Evolutionary conservation across 805 yeast genomes (phyloP), one percentile per base, ranked within the genome.

Genomic region (Lipomyces japonicus): DNA sequence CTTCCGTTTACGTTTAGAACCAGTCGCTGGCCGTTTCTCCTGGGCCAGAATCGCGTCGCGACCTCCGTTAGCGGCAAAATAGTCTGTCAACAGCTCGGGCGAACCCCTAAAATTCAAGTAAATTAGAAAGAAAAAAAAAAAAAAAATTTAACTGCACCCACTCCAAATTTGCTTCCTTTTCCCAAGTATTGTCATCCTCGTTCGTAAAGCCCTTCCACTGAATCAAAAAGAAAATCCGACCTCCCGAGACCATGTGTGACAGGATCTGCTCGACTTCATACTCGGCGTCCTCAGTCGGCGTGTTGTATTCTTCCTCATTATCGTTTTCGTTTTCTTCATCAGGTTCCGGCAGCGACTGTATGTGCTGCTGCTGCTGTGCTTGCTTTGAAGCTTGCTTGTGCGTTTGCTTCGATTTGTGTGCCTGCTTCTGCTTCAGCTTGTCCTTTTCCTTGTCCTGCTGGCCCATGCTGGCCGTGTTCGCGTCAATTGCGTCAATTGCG

Each of bases 151-250:
- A 4, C 12, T 9, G 9, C 24, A 49, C 53, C 7, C 32, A 49
- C 50, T 2, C 24, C 10, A 48, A 25, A 25, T 52, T 44, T 32
- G 32, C 43, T 24, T 52, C 49, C 4, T 30, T 32, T 32, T 52
- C 53, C 53, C 53, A 52, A 9, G 57, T 48, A 34, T 48, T 40
- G 26, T 52, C 57, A 18, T 30, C 39, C 7, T 46, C 44, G 3
- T 38, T 28, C 18, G 48, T 53, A 18, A 44, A 52, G 12, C 44
- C 47, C n/a, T 18, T 22, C 57, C 57, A 52, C 31, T 52, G 48
- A 19, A 48, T 42, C 18, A 19, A 26, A 28, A 38, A 52, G 5
- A 19, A 28, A 38, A 49, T 18, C 12, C 37, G 16, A 9, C 25
- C 41, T n/a, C 28, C 19, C 10, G 38, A 42, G 16, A 41, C 39